These are phyloP conservation scores for Nigrospora osmanthi DNA, from an alignment of 2,329 filamentous ascomycete genomes.

Conservation along the genomic window DNA sequence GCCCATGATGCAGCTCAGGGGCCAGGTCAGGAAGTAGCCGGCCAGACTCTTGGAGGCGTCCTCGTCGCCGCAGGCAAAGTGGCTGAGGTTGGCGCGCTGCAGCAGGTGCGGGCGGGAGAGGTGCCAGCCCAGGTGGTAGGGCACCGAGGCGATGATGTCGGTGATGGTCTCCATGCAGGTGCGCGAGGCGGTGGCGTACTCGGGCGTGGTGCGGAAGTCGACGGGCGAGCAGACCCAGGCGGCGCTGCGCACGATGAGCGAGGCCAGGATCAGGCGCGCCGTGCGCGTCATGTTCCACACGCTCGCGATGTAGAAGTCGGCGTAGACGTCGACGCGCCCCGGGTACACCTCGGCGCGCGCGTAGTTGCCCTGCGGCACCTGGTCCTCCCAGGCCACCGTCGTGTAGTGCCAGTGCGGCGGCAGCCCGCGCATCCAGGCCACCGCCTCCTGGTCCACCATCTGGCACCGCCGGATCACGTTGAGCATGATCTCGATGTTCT, in stretches of 20 bases:
- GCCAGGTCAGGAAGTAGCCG: conserved; percentile 54
- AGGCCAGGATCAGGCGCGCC: conserved; percentile 45
- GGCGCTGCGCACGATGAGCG: conserved; percentile 48
- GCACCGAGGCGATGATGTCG: conserved; percentile 54
- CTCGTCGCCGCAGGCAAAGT: conserved; percentile 42
- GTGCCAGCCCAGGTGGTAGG: conserved; percentile 54
- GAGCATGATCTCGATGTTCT: conserved; percentile 41
- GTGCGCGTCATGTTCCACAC: conserved; percentile 49
- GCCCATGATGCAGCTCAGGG: conserved; percentile 42
- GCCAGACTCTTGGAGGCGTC: conserved; percentile 44
- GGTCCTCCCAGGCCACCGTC: conserved; percentile 50
- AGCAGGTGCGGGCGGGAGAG: conserved; percentile 33
- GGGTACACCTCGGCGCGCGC: conserved; percentile 48
- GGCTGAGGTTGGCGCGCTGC: conserved; percentile 29
- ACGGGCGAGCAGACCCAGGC: conserved; percentile 53
- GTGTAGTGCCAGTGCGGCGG: conserved; percentile 42
- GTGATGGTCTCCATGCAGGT: conserved; percentile 44
- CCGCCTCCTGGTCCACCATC: conserved; percentile 41
- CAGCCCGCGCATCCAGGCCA: conserved; percentile 41
- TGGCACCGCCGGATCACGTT: conserved; percentile 44
- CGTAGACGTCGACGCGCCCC: conserved; percentile 51
- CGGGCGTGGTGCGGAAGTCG: conserved; percentile 54
- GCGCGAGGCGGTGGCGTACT: conserved; percentile 48
- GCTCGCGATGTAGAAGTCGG: conserved; percentile 50
- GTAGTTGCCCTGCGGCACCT: conserved; percentile 44